These are phyloP conservation scores for Pleurotus djamor DNA, from an alignment of 768 basidiomycete genomes.

Conservation along the genomic window DNA sequence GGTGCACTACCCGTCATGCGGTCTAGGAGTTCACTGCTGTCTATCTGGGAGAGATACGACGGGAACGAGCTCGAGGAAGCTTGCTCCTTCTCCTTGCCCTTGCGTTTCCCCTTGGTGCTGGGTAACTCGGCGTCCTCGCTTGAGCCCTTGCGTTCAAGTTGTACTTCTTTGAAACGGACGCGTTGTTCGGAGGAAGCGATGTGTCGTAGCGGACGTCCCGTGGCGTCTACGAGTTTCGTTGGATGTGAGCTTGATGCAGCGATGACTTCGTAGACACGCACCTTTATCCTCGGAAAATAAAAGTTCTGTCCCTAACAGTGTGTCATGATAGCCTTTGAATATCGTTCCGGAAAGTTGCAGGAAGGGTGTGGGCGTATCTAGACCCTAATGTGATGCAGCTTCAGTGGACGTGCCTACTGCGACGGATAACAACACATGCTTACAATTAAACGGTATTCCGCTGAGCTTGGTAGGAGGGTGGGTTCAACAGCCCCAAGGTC, in stretches of 20 bases:
- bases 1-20: slow-evolving; percentile 26
- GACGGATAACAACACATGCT: slow-evolving; percentile 22
- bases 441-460: slow-evolving; percentile 74
- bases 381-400: slow-evolving; percentile 41
- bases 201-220: slow-evolving; percentile 48
- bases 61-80: slow-evolving; percentile 8
- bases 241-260: neutral
- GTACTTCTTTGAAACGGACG: slow-evolving; percentile 72
- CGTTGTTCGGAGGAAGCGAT: slow-evolving; percentile 66
- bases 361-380: slow-evolving; percentile 77
- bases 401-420: neutral
- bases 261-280: slow-evolving; percentile 15
- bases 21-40: slow-evolving; percentile 15
- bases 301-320: slow-evolving; percentile 72
- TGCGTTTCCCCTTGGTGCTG: slow-evolving; percentile 1
- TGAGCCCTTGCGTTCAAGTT: slow-evolving; percentile 40
- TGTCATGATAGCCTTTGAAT: slow-evolving; percentile 66
- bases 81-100: slow-evolving; percentile 11
- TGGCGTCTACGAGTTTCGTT: slow-evolving; percentile 27
- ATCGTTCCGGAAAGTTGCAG: slow-evolving; percentile 76
- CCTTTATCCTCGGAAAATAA: slow-evolving; percentile 72
- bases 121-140: neutral
- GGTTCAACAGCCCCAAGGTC: slow-evolving; percentile 75
- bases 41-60: neutral
- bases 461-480: slow-evolving; percentile 69